These are phyloP conservation scores for Candida ponderosae DNA, from an alignment of 805 yeast genomes.

Conservation along the genomic window DNA sequence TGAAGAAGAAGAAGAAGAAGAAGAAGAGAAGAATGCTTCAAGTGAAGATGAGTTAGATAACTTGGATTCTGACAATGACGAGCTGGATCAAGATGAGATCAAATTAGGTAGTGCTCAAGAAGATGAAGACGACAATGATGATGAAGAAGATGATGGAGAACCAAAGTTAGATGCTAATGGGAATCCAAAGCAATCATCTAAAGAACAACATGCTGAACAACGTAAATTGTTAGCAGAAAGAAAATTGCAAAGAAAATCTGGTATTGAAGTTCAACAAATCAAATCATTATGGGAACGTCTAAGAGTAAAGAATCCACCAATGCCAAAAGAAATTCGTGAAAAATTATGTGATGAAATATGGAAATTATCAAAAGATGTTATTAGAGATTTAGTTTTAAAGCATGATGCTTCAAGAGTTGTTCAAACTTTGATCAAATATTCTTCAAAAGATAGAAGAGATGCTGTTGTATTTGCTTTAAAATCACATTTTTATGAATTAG, in stretches of 20 bases:
- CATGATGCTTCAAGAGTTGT: slow-evolving; percentile 96
- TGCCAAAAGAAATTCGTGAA: slow-evolving; percentile 69
- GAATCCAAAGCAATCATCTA: slow-evolving; percentile 38
- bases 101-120: slow-evolving; percentile 17
- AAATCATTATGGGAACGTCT: slow-evolving; percentile 87
- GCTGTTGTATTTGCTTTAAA: slow-evolving; percentile 59
- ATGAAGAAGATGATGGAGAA: slow-evolving; percentile 19
- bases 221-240: slow-evolving; percentile 71
- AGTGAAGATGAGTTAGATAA: slow-evolving; percentile 22
- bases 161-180: slow-evolving; percentile 23
- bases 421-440: slow-evolving; percentile 85
- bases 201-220: slow-evolving; percentile 77
- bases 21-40: slow-evolving; percentile 17
- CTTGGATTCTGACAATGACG: slow-evolving; percentile 4
- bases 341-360: slow-evolving; percentile 78
- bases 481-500: slow-evolving; percentile 72
- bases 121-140: slow-evolving; percentile 22
- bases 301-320: slow-evolving; percentile 76
- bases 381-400: slow-evolving; percentile 81
- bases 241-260: slow-evolving; percentile 82
- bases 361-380: slow-evolving; percentile 69
- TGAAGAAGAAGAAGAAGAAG: slow-evolving; percentile 19
- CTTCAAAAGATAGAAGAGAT: slow-evolving; percentile 72
- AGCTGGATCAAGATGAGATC: slow-evolving; percentile 23
- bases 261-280: slow-evolving; percentile 75